Evolutionary conservation across 2,329 filamentous ascomycete species (phyloP).

Genomic region (Tolypocladium guangdongense): DNA sequence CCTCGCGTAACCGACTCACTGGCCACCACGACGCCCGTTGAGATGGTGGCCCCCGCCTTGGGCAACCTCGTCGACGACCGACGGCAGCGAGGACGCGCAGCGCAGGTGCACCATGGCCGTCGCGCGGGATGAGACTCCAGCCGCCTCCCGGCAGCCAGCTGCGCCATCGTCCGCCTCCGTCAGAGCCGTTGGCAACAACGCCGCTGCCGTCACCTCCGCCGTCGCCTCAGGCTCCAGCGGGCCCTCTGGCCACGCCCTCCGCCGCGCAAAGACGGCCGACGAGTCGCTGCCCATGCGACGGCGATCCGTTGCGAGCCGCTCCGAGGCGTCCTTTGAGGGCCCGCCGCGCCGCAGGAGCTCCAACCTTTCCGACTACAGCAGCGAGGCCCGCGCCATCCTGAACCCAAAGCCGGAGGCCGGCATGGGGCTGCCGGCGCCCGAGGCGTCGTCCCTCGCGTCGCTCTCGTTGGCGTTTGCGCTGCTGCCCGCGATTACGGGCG

Average conservation of each 20-base stretch:
- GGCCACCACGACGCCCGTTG: not conserved
- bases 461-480: constrained; percentile 76
- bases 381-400: constrained; percentile 60
- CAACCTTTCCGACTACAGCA: constrained; percentile 65
- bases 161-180: not conserved
- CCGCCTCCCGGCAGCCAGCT: not conserved
- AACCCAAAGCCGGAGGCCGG: constrained; percentile 30
- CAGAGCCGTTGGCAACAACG: not conserved
- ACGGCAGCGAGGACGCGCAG: not conserved
- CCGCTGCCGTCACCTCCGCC: not conserved
- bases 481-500: constrained; percentile 72
- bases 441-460: constrained; percentile 63
- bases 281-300: constrained; percentile 15
- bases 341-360: constrained; percentile 56
- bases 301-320: constrained; percentile 7
- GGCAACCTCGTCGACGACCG: not conserved
- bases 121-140: not conserved
- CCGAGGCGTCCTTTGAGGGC: constrained; percentile 16
- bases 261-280: constrained; percentile 30
- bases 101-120: not conserved
- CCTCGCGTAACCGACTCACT: not conserved
- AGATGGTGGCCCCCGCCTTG: not conserved
- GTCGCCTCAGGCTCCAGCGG: constrained; percentile 2
- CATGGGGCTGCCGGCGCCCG: constrained; percentile 28
- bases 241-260: constrained; percentile 25